Conservation (phyloP, 2,329 filamentous ascomycete genomes). For the Scedosporium boydii region DNA sequence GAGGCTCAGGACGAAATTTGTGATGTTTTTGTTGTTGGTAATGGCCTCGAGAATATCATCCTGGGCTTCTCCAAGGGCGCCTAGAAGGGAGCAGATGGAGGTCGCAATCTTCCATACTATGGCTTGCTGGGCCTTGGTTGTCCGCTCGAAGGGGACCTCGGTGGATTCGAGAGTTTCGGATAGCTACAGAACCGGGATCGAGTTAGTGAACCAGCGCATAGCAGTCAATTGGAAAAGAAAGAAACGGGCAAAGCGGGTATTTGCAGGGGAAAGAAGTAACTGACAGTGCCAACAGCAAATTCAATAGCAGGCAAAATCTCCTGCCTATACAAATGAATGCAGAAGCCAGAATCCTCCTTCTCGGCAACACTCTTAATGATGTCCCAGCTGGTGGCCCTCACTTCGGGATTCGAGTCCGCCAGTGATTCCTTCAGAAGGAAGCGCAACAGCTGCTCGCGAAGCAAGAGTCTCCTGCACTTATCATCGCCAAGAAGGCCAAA, state of each 20-base stretch:
- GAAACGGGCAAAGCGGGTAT: no score
- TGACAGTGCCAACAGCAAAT: slow-evolving; percentile 43
- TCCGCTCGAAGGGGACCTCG: slow-evolving; percentile 33
- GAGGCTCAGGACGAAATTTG: slow-evolving; percentile 45
- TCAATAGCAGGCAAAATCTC: slow-evolving; percentile 53
- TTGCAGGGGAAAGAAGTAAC: slow-evolving; percentile 14
- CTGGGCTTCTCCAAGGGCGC: slow-evolving; percentile 46
- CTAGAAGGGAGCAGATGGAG: slow-evolving; percentile 43
- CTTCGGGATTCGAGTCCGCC: slow-evolving; percentile 53
- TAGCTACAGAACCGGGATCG: slow-evolving; percentile 22
- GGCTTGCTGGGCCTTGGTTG: slow-evolving; percentile 42
- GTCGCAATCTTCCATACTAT: slow-evolving; percentile 44
- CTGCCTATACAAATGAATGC: slow-evolving; percentile 52
- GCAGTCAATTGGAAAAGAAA: not conserved
- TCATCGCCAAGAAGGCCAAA: slow-evolving; percentile 53
- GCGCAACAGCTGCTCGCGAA: slow-evolving; percentile 57
- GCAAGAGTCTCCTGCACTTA: slow-evolving; percentile 53
- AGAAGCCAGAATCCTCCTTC: slow-evolving; percentile 58
- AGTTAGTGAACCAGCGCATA: not conserved
- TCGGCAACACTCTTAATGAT: slow-evolving; percentile 52
- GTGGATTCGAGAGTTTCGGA: slow-evolving; percentile 31
- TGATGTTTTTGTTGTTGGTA: slow-evolving; percentile 35
- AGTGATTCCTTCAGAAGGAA: slow-evolving; percentile 55
- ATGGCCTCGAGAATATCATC: slow-evolving; percentile 51
- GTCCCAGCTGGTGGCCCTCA: slow-evolving; percentile 57